A percentile compares a stretch with the other conserved stretches of the same genome.
Conservation (phyloP, 2,329 filamentous ascomycete genomes). For the Rutstroemia sp. region DNA sequence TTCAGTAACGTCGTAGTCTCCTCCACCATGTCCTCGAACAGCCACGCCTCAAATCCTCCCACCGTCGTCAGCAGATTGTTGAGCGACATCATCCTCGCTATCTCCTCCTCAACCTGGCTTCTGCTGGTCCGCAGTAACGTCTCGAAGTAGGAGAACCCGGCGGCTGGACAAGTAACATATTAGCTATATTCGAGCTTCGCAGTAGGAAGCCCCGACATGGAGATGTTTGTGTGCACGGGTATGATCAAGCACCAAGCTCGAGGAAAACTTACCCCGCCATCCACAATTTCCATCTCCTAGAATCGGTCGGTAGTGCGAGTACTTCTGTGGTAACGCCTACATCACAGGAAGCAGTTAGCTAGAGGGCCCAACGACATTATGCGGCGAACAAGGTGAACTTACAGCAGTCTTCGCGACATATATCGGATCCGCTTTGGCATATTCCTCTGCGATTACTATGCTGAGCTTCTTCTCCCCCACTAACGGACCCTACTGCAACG, state of each 20-base stretch:
- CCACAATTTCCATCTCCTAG: constrained; percentile 94
- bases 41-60: constrained; percentile 61
- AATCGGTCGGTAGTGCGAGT: constrained; percentile 80
- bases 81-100: constrained; percentile 62
- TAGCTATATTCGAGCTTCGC: constrained; percentile 1
- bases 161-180: constrained; percentile 48
- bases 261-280: constrained; percentile 76
- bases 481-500: constrained; percentile 60
- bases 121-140: constrained; percentile 62
- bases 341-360: not conserved
- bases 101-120: constrained; percentile 60
- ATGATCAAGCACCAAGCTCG: constrained; percentile 8
- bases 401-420: constrained; percentile 86
- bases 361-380: not conserved
- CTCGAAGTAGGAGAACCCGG: constrained; percentile 91
- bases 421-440: constrained; percentile 77
- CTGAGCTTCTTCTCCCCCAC: constrained; percentile 74
- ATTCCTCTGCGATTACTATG: constrained; percentile 72
- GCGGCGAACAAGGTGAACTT: constrained; percentile 32
- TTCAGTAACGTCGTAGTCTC: constrained; percentile 63
- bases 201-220: not conserved
- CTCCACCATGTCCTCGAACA: constrained; percentile 80
- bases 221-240: constrained; percentile 4
- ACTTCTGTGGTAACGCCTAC: constrained; percentile 73
- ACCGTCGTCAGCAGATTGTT: constrained; percentile 62